Conservation (phyloP, 2,329 filamentous ascomycete genomes). For the Diplodia intermedia region DNA sequence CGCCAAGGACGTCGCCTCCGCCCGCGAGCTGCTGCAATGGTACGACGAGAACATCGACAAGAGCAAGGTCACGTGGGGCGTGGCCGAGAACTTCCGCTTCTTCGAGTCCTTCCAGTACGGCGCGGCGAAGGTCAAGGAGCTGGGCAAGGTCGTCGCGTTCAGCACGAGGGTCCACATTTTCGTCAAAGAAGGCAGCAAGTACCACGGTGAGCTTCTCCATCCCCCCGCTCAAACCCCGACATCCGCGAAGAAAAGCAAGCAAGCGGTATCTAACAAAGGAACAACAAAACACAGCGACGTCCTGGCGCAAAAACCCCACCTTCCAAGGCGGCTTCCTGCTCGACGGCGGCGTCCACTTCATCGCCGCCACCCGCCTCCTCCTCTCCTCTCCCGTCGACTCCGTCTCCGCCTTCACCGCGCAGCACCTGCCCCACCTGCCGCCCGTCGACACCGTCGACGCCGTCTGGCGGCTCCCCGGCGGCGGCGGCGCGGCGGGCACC, state of each 20-base stretch:
- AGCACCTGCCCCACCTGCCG: slow-evolving; percentile 63
- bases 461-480: slow-evolving; percentile 55
- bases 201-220: slow-evolving; percentile 45
- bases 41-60: slow-evolving; percentile 43
- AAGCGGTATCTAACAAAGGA: not conserved
- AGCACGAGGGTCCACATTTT: slow-evolving; percentile 54
- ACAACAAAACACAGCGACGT: slow-evolving; percentile 48
- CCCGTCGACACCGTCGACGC: slow-evolving; percentile 73
- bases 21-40: slow-evolving; percentile 54
- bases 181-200: slow-evolving; percentile 61
- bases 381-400: slow-evolving; percentile 56
- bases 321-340: slow-evolving; percentile 80
- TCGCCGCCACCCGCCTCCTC: slow-evolving; percentile 68
- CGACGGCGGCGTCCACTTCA: slow-evolving; percentile 76
- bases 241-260: not conserved
- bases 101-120: slow-evolving; percentile 62
- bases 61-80: slow-evolving; percentile 45
- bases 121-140: slow-evolving; percentile 55
- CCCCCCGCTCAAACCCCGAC: not conserved
- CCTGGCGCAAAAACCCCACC: slow-evolving; percentile 71
- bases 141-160: slow-evolving; percentile 65
- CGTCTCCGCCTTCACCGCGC: slow-evolving; percentile 61
- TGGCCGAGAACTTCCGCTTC: slow-evolving; percentile 76
- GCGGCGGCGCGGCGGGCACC: slow-evolving; percentile 63
- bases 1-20: slow-evolving; percentile 63